Conservation (phyloP, 2,329 filamentous ascomycete genomes). For the Verticillium nonalfalfae region DNA sequence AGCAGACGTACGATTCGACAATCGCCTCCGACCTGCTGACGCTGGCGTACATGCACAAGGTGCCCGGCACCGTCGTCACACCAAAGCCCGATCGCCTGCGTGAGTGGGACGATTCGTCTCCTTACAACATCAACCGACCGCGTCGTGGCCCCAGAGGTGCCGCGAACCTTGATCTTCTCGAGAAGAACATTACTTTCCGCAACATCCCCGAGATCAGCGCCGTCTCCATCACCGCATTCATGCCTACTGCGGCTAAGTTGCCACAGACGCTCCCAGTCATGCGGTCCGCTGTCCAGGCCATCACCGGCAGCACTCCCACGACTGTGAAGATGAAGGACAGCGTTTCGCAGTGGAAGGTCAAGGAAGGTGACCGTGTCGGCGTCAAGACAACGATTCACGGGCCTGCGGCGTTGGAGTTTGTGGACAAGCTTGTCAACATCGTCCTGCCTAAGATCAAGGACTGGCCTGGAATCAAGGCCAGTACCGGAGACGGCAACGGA, state of each 20-base stretch:
- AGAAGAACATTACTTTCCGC: constrained; percentile 68
- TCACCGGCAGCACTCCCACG: constrained; percentile 69
- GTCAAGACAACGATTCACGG: constrained; percentile 73
- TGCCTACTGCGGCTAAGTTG: constrained; percentile 65
- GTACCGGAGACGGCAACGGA: constrained; percentile 77
- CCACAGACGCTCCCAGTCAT: constrained; percentile 74
- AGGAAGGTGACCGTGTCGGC: constrained; percentile 63
- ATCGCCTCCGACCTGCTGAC: constrained; percentile 84
- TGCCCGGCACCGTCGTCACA: constrained; percentile 61
- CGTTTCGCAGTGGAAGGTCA: constrained; percentile 70
- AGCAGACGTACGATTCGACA: constrained; percentile 85
- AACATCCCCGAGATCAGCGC: constrained; percentile 79
- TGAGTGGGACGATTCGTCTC: constrained; percentile 82
- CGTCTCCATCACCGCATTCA: constrained; percentile 72
- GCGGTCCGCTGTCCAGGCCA: constrained; percentile 76
- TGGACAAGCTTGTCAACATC: constrained; percentile 83
- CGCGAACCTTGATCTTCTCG: constrained; percentile 64
- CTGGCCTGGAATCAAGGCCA: constrained; percentile 63
- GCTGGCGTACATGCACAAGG: constrained; percentile 78
- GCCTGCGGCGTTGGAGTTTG: constrained; percentile 80
- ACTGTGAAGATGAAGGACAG: constrained; percentile 64
- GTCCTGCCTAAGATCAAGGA: constrained; percentile 96
- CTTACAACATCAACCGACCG: constrained; percentile 89
- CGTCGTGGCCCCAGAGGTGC: constrained; percentile 78
- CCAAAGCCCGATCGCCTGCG: constrained; percentile 62